These are phyloP conservation scores for Epichloe coenophiala DNA, from an alignment of 2,329 filamentous ascomycete genomes.

Conservation along the genomic window DNA sequence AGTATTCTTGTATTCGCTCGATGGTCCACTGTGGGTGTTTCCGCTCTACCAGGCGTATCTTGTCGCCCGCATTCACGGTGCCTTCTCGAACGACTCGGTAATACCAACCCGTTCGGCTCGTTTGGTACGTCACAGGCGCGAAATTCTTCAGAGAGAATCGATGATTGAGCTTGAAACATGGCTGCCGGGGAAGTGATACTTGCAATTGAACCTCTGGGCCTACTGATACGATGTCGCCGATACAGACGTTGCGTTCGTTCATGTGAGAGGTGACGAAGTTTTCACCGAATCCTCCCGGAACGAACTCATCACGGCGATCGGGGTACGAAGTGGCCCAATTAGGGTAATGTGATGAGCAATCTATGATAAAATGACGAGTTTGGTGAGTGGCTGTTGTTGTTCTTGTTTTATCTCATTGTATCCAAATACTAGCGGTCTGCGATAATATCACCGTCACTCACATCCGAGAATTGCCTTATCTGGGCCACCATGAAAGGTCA, in stretches of 20 bases:
- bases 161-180: conserved; percentile 55
- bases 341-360: conserved; percentile 46
- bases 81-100: conserved; percentile 47
- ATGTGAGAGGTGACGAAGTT: conserved; percentile 45
- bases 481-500: conserved; percentile 44
- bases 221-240: conserved; percentile 46
- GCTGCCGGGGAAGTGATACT: conserved; percentile 47
- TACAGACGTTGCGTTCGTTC: conserved; percentile 52
- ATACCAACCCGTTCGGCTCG: conserved; percentile 51
- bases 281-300: conserved; percentile 49
- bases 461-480: conserved; percentile 52
- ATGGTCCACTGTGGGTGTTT: conserved; percentile 48
- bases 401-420: too few species aligned
- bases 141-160: conserved; percentile 51
- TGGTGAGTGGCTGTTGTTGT: too few species aligned
- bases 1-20: conserved; percentile 47
- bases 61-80: conserved; percentile 39
- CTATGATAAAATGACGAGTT: conserved; percentile 18
- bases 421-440: not conserved
- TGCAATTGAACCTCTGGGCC: conserved; percentile 38
- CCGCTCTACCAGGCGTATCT: conserved; percentile 41
- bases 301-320: conserved; percentile 34
- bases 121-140: conserved; percentile 41
- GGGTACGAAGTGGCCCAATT: conserved; percentile 41
- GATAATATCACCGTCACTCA: conserved; percentile 17